Evolutionary conservation across 176 grass and related monocot species (phyloP), one percentile per base, ranked within the genome.

Genomic region (Carex scoparia): DNA sequence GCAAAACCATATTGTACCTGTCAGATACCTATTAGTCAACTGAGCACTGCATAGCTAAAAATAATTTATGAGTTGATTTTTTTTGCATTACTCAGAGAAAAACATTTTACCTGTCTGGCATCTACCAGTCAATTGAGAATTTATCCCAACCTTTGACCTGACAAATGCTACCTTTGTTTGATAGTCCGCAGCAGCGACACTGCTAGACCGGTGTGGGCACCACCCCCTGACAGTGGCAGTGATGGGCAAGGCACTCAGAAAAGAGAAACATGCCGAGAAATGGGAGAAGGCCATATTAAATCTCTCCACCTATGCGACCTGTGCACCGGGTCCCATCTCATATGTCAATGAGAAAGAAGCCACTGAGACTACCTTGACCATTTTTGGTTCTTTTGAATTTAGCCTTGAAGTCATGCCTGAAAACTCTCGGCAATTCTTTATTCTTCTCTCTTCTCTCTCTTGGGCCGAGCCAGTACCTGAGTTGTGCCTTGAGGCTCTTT

Each of bases 381-480:
- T 92, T 58, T 94, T 94, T 90, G 90, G 93, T 63, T 94, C 93
- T 85, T 92, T 94, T 89, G 93, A 94, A 84, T 94, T 92, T 84
- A 94, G 93, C 79, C 84, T 90, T 87, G 90, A 94, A 89, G 88
- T 90, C 87, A 94, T 94, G 93, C 86, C 93, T 32, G 86, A 92
- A 84, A 85, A 94, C 84, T 94, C 86, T 68, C 85, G 62, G 87
- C 85, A 19, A 5, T 92, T 92, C 71, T 92, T 94, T 84, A 86
- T 90, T 61, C 82, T 81, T 70, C 90, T 94, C 28, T 88, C 93
- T 66, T 82, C 87, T 71, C 80, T 94, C 68, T 88, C 90, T 53
- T 90, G 93, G 93, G 88, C 85, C 60, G 90, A 94, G 84, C 85
- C 90, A 90, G 88, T 94, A 80, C 93, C 90, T 69, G 93, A 94